Evolutionary conservation across 2,329 filamentous ascomycete genomes (phyloP), one percentile per base, ranked within the genome.

Genomic region (Fusarium duplospermum): DNA sequence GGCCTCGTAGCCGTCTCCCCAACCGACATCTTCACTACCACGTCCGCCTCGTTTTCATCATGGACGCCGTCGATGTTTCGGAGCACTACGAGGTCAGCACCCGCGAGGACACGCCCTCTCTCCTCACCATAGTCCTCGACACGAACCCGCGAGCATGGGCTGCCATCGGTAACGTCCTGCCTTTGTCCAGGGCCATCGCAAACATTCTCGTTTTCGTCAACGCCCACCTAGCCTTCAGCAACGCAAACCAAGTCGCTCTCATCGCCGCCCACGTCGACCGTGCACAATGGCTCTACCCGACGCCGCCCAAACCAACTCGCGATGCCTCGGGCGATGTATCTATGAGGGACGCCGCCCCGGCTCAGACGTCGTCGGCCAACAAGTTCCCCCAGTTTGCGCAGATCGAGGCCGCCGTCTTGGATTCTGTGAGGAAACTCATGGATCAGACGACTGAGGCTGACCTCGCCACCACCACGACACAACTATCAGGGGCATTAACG

Each of bases 71-170:
- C 82, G 89, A 91, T 81, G 87, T 87, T 77, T 90, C 89, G 62
- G 87, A 89, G 67, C 89, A 91, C 83, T 90, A 90, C 82, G 87
- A 89, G 82, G 85, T 87, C 77, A 85, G 84, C 72, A 84, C 85
- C 52, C 86, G 84, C 61, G 88, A 87, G 64, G 89, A 90, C 72
- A 85, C 89, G 6, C 94, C 96, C 1, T 97, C 96, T 16, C 91
- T 99, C 38, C 91, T 98, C 62, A 93, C 94, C 76, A 92, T 99
- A 79, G 89, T 99, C 79, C 89, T 99, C 85, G 96, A 99, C 86
- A 98, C 96, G 29, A 99, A 99, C 82, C 96, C 96, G 3, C 93
- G 95, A 77, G 95, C 96, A 77, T 98, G 96, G 96, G 91, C 94
- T 8, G 88, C 94, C 69, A 89, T 98, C 52, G 87, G 92, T 70